Conservation (phyloP, 805 yeast species). For the Monosporozyma servazzii region DNA sequence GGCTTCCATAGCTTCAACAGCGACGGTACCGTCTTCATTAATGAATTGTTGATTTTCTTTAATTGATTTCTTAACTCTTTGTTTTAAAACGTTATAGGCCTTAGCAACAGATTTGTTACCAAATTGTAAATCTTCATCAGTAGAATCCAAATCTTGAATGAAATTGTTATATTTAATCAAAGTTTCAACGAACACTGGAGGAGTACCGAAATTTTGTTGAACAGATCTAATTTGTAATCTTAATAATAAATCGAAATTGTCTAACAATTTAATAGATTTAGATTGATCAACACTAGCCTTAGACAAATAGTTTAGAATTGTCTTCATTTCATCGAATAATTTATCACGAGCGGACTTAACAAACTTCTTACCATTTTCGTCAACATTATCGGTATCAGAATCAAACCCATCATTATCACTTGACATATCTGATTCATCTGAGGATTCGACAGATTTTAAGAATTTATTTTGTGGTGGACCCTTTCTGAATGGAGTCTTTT, state of each 20-base stretch:
- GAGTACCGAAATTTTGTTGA: slow-evolving; percentile 68
- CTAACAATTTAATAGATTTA: slow-evolving; percentile 54
- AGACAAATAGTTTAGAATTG: neutral
- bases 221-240: slow-evolving; percentile 57
- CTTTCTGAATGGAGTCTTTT: slow-evolving; percentile 33
- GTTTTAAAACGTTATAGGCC: slow-evolving; percentile 79
- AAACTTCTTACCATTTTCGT: slow-evolving; percentile 66
- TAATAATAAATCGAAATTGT: slow-evolving; percentile 70
- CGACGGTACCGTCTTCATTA: slow-evolving; percentile 29
- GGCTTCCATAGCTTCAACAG: slow-evolving; percentile 15
- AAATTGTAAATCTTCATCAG: slow-evolving; percentile 36
- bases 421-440: slow-evolving; percentile 35
- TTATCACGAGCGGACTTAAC: slow-evolving; percentile 93
- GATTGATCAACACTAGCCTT: slow-evolving; percentile 48
- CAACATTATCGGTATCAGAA: slow-evolving; percentile 17
- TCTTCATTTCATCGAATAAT: slow-evolving; percentile 68
- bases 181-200: slow-evolving; percentile 58
- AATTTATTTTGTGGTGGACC: slow-evolving; percentile 28
- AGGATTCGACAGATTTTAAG: slow-evolving; percentile 31
- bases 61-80: slow-evolving; percentile 72
- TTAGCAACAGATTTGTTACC: slow-evolving; percentile 79
- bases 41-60: slow-evolving; percentile 74
- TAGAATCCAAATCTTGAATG: slow-evolving; percentile 44
- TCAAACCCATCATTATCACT: neutral
- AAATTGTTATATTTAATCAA: slow-evolving; percentile 66